A percentile compares a stretch with the other conserved stretches of the same genome.
Evolutionary conservation across 208 protist genomes (phyloP).

Genomic region (Baffinella frigidus): DNA sequence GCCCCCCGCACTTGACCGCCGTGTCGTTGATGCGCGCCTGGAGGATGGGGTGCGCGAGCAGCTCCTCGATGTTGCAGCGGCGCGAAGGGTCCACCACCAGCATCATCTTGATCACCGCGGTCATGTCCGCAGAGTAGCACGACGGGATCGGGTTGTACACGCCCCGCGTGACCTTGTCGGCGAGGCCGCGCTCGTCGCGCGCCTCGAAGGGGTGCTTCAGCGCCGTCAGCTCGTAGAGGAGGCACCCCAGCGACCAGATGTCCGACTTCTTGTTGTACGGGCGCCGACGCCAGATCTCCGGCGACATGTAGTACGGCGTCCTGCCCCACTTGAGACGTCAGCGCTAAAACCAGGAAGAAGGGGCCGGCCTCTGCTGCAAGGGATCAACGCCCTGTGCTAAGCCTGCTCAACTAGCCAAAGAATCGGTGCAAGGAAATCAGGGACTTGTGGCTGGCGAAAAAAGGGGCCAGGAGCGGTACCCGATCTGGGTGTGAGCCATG

Average conservation of each 20-base stretch:
- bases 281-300: conserved; percentile 68
- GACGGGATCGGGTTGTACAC: background rate
- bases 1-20: conserved; percentile 10
- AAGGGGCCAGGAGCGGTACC: background rate
- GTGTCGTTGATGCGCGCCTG: background rate
- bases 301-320: conserved; percentile 73
- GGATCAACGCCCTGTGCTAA: too few relatives aligned
- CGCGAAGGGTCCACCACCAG: conserved; percentile 21
- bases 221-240: conserved; percentile 68
- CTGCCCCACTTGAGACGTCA: too few relatives aligned
- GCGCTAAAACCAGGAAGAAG: too few relatives aligned
- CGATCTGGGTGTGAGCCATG: conserved; percentile 47
- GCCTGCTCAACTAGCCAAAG: too few relatives aligned
- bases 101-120: background rate
- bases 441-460: too few relatives aligned
- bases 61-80: background rate
- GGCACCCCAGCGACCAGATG: conserved; percentile 68
- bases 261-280: conserved; percentile 71
- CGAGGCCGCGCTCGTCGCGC: conserved; percentile 53
- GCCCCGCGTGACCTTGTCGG: conserved; percentile 51
- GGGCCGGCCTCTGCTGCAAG: too few relatives aligned
- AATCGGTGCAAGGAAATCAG: too few relatives aligned
- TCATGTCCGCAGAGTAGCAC: conserved; percentile 56
- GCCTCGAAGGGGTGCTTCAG: conserved; percentile 65
- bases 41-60: conserved; percentile 28